phyloP scores from a whole-genome alignment of 1,284 basidiomycete species.

The Melampsora larici-populina region DNA sequence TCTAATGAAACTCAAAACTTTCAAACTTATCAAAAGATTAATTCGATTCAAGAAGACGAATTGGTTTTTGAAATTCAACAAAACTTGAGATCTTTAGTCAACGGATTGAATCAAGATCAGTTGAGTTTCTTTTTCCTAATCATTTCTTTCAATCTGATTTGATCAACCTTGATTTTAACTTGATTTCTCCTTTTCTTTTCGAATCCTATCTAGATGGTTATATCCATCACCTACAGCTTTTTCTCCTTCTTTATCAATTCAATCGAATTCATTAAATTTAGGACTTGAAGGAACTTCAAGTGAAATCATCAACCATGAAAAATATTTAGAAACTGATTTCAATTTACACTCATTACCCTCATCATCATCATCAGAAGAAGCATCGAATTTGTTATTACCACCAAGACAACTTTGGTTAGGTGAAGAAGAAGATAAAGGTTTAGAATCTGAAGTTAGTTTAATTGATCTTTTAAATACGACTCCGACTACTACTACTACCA shows the following conservation, averaged over 20 bases:
- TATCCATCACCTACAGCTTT: slow-evolving; percentile 22
- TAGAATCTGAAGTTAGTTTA: slow-evolving; percentile 30
- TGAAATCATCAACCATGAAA: not conserved
- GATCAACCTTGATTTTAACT: not conserved
- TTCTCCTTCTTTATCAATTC: slow-evolving; percentile 5
- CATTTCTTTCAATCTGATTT: not conserved
- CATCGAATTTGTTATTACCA: not conserved
- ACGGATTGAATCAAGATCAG: slow-evolving; percentile 29
- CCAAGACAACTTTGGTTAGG: slow-evolving; percentile 31
- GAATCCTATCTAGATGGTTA: slow-evolving; percentile 37
- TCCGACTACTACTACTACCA: too few relatives aligned
- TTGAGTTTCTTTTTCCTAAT: not conserved
- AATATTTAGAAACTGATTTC: slow-evolving; percentile 12
- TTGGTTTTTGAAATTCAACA: slow-evolving; percentile 9
- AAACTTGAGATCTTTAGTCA: slow-evolving; percentile 15
- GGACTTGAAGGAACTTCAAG: not conserved
- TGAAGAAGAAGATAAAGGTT: slow-evolving; percentile 29
- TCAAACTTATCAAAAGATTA: too few relatives aligned
- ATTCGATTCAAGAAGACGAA: not conserved
- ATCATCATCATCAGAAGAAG: not conserved
- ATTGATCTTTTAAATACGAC: slow-evolving; percentile 27
- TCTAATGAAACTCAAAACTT: not conserved
- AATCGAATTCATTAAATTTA: not conserved
- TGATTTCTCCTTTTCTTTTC: not conserved
- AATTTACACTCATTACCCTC: slow-evolving; percentile 1